Percentiles rank a stretch among this genome's conserved stretches.
Evolutionary conservation across 257 asterid species (phyloP).

Genomic region (Penstemon eatonii): DNA sequence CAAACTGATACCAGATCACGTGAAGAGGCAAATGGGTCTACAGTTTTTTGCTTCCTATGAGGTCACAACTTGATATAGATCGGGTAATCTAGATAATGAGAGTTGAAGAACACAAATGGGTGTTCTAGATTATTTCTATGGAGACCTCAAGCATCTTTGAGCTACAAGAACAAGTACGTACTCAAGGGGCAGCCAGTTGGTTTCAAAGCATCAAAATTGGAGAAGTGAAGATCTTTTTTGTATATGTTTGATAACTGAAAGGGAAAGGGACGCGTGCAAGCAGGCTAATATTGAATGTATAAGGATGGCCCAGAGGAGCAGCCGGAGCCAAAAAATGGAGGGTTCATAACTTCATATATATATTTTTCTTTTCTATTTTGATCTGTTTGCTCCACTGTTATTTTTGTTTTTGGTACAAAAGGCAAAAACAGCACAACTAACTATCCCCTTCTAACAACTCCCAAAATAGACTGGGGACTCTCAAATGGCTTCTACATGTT

Average conservation of each 20-base stretch:
- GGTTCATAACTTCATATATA: conserved; percentile 30
- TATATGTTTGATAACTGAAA: conserved; percentile 48
- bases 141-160: conserved; percentile 31
- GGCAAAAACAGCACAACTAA: no score
- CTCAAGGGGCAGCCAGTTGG: conserved; percentile 24
- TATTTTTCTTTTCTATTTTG: conserved; percentile 13
- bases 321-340: conserved; percentile 33
- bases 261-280: conserved; percentile 34
- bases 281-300: conserved; percentile 37
- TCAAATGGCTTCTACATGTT: conserved; percentile 14
- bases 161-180: conserved; percentile 27
- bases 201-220: conserved; percentile 18
- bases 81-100: conserved; percentile 31
- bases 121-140: conserved; percentile 28
- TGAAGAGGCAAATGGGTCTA: conserved; percentile 74
- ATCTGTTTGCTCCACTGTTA: conserved; percentile 11
- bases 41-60: conserved; percentile 63
- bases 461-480: no score
- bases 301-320: conserved; percentile 28
- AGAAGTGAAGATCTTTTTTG: conserved; percentile 40
- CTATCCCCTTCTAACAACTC: no score
- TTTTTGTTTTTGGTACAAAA: conserved; percentile 12
- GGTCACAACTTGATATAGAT: conserved; percentile 46
- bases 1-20: conserved; percentile 86
- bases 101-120: conserved; percentile 29